Evolutionary conservation across 805 yeast species (phyloP), one percentile per base, ranked within the genome.

Genomic region (Yarrowia sp.): DNA sequence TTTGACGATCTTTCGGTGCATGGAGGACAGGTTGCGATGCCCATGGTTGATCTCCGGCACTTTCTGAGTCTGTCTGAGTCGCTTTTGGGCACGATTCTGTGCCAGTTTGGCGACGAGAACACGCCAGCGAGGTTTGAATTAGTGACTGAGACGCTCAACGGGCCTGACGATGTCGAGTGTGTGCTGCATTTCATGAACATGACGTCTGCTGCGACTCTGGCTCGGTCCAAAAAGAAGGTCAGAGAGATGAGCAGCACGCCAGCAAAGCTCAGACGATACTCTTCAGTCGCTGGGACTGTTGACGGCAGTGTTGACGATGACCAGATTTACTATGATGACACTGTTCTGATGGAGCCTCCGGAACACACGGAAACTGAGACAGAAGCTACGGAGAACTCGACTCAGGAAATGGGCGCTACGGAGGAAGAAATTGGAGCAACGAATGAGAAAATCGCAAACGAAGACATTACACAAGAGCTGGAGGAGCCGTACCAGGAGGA

Each of bases 91-190:
- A 33, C 58, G 5, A 35, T 33, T 24, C 21, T 51, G 41, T 51
- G 58, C 14, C 58, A 51, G 10, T 51, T 51, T 13, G 58, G 58
- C 13, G 58, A 51, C 16, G 58, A 51, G 35, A 35, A 35, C 58
- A 22, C 41, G 2, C 42, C 58, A n/a, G 58, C 58, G 12, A 21
- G 58, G 1, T 33, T 51, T 12, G 58, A 51, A 16, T 33, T 51
- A 13, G 58, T 51, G 3, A 51, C 42, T 0, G 58, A 51, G 24
- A 4, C 42, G 1, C 58, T 51, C 29, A 51, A 24, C 10, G 58
- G 58, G 12, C 58, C 41, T 8, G n/a, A 6, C 3, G 58, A 51
- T 12, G 13, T 51, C 25, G 58, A 51, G 18, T 51, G 58, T 8
- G 58, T 51, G 13, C 22, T 51, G 12, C 42, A 33, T 14, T 51